Conservation (phyloP, 257 asterid genomes). For the Plectranthus barbatus region DNA sequence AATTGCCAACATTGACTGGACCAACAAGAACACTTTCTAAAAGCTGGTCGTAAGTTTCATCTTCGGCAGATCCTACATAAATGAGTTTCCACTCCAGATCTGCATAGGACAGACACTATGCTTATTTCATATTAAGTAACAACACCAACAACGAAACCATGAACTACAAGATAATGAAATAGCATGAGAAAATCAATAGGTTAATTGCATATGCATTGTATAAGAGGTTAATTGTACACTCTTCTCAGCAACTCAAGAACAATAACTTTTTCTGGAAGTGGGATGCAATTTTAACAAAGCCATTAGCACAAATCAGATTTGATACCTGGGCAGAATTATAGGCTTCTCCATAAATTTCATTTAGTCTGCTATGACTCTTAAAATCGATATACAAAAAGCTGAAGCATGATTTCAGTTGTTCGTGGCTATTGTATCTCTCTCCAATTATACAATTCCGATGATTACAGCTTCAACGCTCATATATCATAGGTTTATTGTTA, state of each 20-base stretch:
- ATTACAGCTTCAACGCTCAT: neutral
- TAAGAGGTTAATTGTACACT: too few species aligned
- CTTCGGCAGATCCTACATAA: conserved; percentile 99
- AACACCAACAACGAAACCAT: neutral
- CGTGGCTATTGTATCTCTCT: neutral
- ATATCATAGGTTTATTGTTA: neutral
- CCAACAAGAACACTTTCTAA: conserved; percentile 97
- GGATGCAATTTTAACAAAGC: neutral
- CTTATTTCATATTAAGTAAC: neutral
- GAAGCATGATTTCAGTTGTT: neutral
- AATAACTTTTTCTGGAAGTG: neutral
- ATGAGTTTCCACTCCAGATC: conserved; percentile 98
- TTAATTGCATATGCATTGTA: too few species aligned
- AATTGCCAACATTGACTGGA: conserved; percentile 92
- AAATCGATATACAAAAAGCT: neutral
- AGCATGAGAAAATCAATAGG: neutral
- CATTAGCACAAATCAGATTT: neutral
- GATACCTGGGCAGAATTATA: neutral
- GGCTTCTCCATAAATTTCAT: neutral
- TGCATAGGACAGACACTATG: conserved; percentile 29
- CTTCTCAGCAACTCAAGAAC: too few species aligned
- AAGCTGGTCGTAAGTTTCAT: conserved; percentile 90
- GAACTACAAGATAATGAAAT: neutral
- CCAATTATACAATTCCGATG: neutral
- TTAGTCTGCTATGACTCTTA: neutral